A percentile compares a stretch with the other conserved stretches of the same genome.
These are phyloP conservation scores for Malassezia slooffiae DNA, from an alignment of 1,284 basidiomycete genomes.

Conservation along the genomic window DNA sequence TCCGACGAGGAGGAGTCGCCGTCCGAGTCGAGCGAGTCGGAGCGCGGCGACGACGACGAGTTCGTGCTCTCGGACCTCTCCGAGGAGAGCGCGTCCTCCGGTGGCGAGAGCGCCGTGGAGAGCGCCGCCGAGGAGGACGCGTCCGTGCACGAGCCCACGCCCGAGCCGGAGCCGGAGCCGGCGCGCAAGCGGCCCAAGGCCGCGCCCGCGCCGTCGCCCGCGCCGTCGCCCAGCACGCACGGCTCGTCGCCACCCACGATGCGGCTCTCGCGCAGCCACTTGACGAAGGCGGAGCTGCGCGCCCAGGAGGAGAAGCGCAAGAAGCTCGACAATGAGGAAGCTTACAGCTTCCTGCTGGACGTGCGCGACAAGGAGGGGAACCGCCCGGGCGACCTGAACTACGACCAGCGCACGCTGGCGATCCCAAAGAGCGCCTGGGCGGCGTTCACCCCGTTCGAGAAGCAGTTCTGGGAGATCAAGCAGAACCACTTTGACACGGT, in stretches of 20 bases:
- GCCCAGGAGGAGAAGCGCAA: constrained; percentile 49
- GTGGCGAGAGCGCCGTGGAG: constrained; percentile 5
- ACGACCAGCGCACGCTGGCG: constrained; percentile 79
- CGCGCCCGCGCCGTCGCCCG: background rate
- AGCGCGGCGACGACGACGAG: background rate
- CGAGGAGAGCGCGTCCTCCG: constrained; percentile 1
- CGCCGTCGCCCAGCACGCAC: background rate
- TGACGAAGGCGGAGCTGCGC: constrained; percentile 75
- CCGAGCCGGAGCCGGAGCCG: constrained; percentile 1
- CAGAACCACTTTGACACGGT: constrained; percentile 53
- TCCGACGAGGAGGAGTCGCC: constrained; percentile 3
- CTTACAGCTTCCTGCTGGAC: constrained; percentile 70
- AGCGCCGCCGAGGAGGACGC: constrained; percentile 5
- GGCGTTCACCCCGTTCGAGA: constrained; percentile 88
- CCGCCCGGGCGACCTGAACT: constrained; percentile 69
- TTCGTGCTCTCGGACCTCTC: constrained; percentile 4
- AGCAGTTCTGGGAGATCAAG: constrained; percentile 48
- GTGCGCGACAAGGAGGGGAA: constrained; percentile 72
- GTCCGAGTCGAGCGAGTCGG: no score
- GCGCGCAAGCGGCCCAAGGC: background rate
- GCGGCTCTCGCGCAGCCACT: constrained; percentile 49
- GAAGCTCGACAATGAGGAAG: constrained; percentile 67
- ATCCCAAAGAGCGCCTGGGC: constrained; percentile 71
- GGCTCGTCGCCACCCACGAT: background rate
- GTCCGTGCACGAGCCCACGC: no score